Evolutionary conservation across 2,329 filamentous ascomycete genomes (phyloP).

Genomic region (Ascochyta viciae-villosae): DNA sequence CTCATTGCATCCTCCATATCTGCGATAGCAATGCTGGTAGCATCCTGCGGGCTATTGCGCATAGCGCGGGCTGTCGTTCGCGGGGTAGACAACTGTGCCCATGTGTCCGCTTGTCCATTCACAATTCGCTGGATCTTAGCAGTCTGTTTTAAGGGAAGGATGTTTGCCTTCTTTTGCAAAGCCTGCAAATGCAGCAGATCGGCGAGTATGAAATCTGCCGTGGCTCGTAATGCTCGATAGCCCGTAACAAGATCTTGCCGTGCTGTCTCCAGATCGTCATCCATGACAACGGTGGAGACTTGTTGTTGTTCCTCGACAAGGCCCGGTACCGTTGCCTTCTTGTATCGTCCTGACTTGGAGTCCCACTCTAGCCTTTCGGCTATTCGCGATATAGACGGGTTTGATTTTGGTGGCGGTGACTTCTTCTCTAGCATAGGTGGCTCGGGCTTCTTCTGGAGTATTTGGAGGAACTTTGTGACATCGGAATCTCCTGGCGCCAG

Average conservation of each 20-base stretch:
- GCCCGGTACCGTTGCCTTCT: conserved; percentile 7
- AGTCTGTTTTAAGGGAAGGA: conserved; percentile 27
- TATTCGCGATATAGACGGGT: background rate
- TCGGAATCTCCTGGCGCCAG: conserved; percentile 34
- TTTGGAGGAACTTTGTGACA: conserved; percentile 26
- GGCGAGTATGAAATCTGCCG: conserved; percentile 28
- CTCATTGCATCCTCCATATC: conserved; percentile 37
- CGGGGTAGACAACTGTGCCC: conserved; percentile 25
- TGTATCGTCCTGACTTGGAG: conserved; percentile 19
- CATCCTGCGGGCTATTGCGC: conserved; percentile 27
- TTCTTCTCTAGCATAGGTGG: conserved; percentile 21
- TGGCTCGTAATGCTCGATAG: conserved; percentile 33
- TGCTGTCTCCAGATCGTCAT: conserved; percentile 29
- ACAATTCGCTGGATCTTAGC: conserved; percentile 29
- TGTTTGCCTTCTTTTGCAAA: conserved; percentile 35
- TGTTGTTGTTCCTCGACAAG: conserved; percentile 5
- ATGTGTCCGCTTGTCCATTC: conserved; percentile 12
- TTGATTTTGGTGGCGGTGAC: background rate
- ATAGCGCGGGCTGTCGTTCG: conserved; percentile 36
- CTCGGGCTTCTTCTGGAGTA: conserved; percentile 35
- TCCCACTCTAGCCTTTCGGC: conserved; percentile 20
- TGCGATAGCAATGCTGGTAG: conserved; percentile 26
- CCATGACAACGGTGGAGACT: conserved; percentile 10
- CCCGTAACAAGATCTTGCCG: conserved; percentile 34
- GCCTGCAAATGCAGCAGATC: conserved; percentile 37